Evolutionary conservation across 441 rosid genomes (phyloP), one percentile per base, ranked within the genome.

Genomic region (Omphalea diandra): DNA sequence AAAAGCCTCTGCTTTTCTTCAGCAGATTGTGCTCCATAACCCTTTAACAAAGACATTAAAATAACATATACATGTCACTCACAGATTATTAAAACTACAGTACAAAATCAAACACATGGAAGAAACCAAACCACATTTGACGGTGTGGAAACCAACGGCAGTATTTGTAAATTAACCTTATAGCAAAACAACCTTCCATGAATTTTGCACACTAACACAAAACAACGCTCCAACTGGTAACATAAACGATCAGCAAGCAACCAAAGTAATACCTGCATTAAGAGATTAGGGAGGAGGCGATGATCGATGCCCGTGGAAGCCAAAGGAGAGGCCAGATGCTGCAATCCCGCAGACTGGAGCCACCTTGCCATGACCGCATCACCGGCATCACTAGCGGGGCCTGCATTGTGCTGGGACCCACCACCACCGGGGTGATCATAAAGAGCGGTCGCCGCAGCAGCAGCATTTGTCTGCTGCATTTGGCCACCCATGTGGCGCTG

Each of bases 401-500:
- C 89, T 9, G 90, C 89, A 89, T 85, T 88, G 50, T 78, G 83
- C 79, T 83, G 65, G 61, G 89, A 58, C 58, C 88, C 90, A 44
- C 69, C n/a, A n/a, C n/a, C 77, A 54, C 66, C 78, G 14, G 76
- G 64, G 44, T 80, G 82, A 79, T 90, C 97, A 55, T 87, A 89
- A 32, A 90, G 83, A 73, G 98, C 86, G 59, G 94, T 83, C 47
- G 90, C 86, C 43, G 95, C 88, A 82, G 93, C 93, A n/a, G n/a
- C n/a, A 75, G 93, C 87, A 83, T 84, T 93, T 81, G 69, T 86
- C 83, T 91, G 99, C 97, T 91, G 98, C 98, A 91, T 84, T 85
- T 91, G 97, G 94, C 98, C 97, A 70, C 99, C 96, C 88, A 81
- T 83, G 97, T 77, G 99, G 97, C 99, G 98, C 93, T 93, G 98